Conservation (phyloP, 176 grass and related monocot genomes). For the Eragrostis curvula region DNA sequence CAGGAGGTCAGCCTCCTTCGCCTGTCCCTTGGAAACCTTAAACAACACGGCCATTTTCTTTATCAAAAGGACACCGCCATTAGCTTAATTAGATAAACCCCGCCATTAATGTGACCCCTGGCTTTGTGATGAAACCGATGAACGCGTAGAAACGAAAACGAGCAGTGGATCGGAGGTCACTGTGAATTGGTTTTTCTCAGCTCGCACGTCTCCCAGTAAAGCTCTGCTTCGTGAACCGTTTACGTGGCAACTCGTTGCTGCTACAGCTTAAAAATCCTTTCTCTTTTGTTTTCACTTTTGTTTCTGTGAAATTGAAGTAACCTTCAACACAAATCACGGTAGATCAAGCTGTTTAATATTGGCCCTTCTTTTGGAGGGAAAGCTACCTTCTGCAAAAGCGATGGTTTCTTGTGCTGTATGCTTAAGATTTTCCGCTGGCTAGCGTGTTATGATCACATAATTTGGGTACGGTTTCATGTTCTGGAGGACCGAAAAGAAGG, state of each 20-base stretch:
- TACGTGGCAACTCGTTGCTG: conserved; percentile 44
- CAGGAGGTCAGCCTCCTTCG: background rate
- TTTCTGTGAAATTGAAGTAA: background rate
- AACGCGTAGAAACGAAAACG: too few relatives aligned
- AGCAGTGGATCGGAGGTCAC: background rate
- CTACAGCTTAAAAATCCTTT: background rate
- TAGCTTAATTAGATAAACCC: background rate
- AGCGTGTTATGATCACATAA: background rate
- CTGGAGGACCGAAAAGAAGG: background rate
- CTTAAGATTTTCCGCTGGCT: conserved; percentile 16
- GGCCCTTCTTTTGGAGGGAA: background rate
- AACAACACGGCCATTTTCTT: background rate
- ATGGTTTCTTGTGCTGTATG: conserved; percentile 9
- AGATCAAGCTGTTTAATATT: background rate
- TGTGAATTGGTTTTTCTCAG: too few relatives aligned
- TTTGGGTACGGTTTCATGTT: background rate
- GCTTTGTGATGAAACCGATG: too few relatives aligned
- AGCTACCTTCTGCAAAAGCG: conserved; percentile 15
- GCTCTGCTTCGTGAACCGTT: conserved; percentile 8
- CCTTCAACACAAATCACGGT: background rate
- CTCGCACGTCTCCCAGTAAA: background rate
- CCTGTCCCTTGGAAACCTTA: conserved; percentile 26
- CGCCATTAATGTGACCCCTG: too few relatives aligned
- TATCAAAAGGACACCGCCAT: background rate
- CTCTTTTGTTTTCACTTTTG: background rate